phyloP scores from a whole-genome alignment of 2,329 filamentous ascomycete genomes.

The Remersonia thermophila region DNA sequence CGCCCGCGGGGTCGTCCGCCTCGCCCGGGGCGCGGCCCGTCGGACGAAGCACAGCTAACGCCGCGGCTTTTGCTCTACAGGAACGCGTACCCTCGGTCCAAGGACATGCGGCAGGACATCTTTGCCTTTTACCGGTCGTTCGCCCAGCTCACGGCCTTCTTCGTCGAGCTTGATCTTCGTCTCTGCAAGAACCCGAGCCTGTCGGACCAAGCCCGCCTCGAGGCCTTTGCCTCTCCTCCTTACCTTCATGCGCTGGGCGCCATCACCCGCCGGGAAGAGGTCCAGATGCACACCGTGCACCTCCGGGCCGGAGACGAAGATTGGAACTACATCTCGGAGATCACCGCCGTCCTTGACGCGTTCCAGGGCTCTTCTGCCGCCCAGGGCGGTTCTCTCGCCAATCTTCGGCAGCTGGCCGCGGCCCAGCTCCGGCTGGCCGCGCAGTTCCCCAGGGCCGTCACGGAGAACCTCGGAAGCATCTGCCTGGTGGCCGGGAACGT shows the following conservation, averaged over 20 bases:
- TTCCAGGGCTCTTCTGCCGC: conserved; percentile 26
- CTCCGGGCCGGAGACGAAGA: conserved; percentile 13
- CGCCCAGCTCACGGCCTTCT: conserved; percentile 38
- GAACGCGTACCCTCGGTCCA: conserved; percentile 15
- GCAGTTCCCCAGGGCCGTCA: conserved; percentile 31
- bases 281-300: conserved; percentile 13
- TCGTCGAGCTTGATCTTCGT: conserved; percentile 37
- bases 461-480: conserved; percentile 30
- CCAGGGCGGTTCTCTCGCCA: conserved; percentile 30
- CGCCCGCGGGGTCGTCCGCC: no score
- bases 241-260: conserved; percentile 35
- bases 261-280: conserved; percentile 25
- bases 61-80: conserved; percentile 20
- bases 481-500: conserved; percentile 25
- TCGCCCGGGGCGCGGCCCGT: no score
- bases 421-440: conserved; percentile 29
- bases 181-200: conserved; percentile 19
- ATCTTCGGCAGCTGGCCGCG: conserved; percentile 31
- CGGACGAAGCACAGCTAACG: no score
- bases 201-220: conserved; percentile 22
- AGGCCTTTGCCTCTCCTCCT: conserved; percentile 29
- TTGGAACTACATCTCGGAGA: conserved; percentile 20
- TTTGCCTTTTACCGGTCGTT: conserved; percentile 29
- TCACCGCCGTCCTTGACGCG: conserved; percentile 29
- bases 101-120: conserved; percentile 23